A percentile compares a stretch with the other conserved stretches of the same genome.
Evolutionary conservation across 129 eudicot genomes (phyloP).

Genomic region (Ambrosia trifida): DNA sequence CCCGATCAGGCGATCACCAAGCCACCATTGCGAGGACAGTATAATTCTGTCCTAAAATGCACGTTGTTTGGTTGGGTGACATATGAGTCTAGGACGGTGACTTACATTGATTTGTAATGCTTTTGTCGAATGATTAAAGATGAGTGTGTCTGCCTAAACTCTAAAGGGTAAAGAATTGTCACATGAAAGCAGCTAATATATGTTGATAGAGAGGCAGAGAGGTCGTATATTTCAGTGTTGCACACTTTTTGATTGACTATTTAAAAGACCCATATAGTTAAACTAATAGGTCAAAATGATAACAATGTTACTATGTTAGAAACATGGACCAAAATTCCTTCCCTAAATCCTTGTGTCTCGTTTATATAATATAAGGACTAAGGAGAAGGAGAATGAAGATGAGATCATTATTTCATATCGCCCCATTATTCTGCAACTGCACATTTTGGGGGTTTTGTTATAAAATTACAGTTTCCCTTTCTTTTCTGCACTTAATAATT

Average conservation of each 20-base stretch:
- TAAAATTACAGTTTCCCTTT: not conserved
- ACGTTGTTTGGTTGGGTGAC: too few species aligned
- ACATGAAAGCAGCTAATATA: not conserved
- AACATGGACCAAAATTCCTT: not conserved
- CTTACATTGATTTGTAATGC: not conserved
- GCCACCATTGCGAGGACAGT: too few species aligned
- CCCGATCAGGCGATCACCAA: too few species aligned
- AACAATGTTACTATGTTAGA: not conserved
- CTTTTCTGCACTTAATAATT: not conserved
- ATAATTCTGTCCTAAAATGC: too few species aligned
- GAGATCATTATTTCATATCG: not conserved
- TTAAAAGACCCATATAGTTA: not conserved
- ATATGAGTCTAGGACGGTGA: not conserved
- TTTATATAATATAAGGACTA: not conserved
- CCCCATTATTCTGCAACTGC: not conserved
- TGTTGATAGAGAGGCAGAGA: slow-evolving; percentile 1
- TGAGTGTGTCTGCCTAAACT: not conserved
- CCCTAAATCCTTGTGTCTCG: not conserved
- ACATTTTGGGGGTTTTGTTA: slow-evolving; percentile 1
- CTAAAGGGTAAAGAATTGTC: not conserved
- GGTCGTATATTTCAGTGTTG: not conserved
- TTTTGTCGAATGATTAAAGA: not conserved
- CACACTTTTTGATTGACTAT: not conserved
- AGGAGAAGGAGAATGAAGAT: not conserved
- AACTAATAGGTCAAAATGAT: not conserved